Evolutionary conservation across 116 monocot species (phyloP).

Genomic region (Iris pallida): DNA sequence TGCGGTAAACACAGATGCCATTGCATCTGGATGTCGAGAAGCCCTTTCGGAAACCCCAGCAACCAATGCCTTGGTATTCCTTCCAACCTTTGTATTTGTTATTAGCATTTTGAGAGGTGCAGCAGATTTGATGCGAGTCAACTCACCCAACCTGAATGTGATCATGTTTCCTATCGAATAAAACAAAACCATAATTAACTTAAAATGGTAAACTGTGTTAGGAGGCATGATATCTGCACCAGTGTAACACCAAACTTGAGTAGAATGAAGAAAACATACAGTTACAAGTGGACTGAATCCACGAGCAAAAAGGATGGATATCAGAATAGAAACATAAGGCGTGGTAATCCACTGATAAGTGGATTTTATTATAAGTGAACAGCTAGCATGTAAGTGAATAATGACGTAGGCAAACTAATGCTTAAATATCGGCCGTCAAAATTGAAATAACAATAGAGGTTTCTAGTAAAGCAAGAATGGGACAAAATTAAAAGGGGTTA

Average conservation of each 20-base stretch:
- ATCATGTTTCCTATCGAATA: constrained; percentile 58
- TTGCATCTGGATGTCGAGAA: constrained; percentile 61
- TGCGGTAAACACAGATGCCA: constrained; percentile 68
- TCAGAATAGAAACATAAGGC: neutral
- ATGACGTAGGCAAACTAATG: no score
- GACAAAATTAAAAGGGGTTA: no score
- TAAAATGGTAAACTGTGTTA: neutral
- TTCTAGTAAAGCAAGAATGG: no score
- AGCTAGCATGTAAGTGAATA: neutral
- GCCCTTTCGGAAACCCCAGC: constrained; percentile 73
- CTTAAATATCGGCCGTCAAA: no score
- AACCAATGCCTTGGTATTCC: constrained; percentile 88
- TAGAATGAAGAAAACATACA: no score
- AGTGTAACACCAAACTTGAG: no score
- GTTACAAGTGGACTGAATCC: no score
- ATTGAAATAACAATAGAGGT: no score
- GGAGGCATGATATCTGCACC: no score
- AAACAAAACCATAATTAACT: neutral
- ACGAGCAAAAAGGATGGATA: no score
- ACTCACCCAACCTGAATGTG: constrained; percentile 59
- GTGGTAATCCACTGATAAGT: neutral
- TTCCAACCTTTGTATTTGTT: constrained; percentile 85
- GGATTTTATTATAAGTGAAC: neutral
- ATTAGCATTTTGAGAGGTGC: constrained; percentile 77
- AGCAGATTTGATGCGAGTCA: constrained; percentile 48